phyloP scores from a whole-genome alignment of 2,329 filamentous ascomycete genomes.

The Fusarium euwallaceae region DNA sequence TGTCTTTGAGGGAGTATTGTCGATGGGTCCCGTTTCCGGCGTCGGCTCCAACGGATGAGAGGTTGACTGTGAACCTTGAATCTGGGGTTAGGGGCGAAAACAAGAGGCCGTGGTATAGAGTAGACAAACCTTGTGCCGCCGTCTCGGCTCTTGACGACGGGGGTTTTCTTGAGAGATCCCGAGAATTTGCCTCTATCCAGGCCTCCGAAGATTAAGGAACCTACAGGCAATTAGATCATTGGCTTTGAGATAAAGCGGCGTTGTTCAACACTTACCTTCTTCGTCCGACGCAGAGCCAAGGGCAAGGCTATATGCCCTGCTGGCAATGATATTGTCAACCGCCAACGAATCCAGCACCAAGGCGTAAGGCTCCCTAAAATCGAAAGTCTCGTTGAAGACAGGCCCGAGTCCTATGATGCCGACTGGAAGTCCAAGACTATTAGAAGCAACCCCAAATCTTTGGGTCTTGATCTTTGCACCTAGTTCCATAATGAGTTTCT shows the following conservation, averaged over 20 bases:
- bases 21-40: constrained; percentile 47
- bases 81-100: background rate
- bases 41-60: constrained; percentile 49
- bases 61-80: constrained; percentile 51
- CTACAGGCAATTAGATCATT: background rate
- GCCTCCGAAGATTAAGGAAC: constrained; percentile 62
- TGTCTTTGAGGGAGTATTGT: constrained; percentile 57
- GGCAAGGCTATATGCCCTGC: constrained; percentile 45
- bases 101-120: background rate
- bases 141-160: constrained; percentile 58
- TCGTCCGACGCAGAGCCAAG: constrained; percentile 32
- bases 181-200: constrained; percentile 65
- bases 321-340: constrained; percentile 44
- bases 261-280: background rate
- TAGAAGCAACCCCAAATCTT: constrained; percentile 43
- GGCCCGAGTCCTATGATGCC: constrained; percentile 48
- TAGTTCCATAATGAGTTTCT: background rate
- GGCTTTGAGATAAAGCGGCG: background rate
- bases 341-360: constrained; percentile 44
- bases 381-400: constrained; percentile 35
- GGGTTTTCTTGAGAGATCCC: constrained; percentile 63
- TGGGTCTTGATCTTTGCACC: constrained; percentile 22
- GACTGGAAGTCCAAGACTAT: constrained; percentile 21
- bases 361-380: constrained; percentile 38
- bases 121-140: constrained; percentile 19